phyloP scores from a whole-genome alignment of 225 moss, liverwort and hornwort species.

The Lunularia cruciata region DNA sequence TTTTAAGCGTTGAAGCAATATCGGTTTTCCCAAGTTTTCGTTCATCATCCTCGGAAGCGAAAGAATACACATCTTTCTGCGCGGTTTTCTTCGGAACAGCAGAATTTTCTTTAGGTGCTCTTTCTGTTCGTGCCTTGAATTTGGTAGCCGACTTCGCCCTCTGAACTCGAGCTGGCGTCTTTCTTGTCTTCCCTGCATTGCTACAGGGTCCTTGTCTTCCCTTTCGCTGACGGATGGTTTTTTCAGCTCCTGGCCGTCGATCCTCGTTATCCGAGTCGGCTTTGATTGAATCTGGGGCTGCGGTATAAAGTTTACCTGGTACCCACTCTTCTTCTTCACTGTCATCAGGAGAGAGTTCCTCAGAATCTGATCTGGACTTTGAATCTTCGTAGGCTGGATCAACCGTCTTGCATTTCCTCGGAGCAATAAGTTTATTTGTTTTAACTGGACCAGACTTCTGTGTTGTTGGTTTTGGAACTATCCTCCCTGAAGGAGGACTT shows the following conservation, averaged over 20 bases:
- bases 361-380: neutral
- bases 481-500: neutral
- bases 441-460: neutral
- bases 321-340: slow-evolving; percentile 13
- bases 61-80: slow-evolving; percentile 27
- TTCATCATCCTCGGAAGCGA: slow-evolving; percentile 17
- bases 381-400: neutral
- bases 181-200: neutral
- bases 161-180: neutral
- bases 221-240: neutral
- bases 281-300: neutral
- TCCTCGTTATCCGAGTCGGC: slow-evolving; percentile 5
- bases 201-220: neutral
- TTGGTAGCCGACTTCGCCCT: slow-evolving; percentile 16
- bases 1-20: neutral
- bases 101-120: neutral
- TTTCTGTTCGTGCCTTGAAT: neutral
- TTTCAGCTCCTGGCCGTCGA: neutral
- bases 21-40: neutral
- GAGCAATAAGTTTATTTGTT: neutral
- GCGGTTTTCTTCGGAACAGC: slow-evolving; percentile 5
- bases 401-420: neutral
- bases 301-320: neutral
- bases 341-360: neutral
- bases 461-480: neutral